Evolutionary conservation across 2,329 filamentous ascomycete species (phyloP).

Genomic region (Cladosporium halotolerans): DNA sequence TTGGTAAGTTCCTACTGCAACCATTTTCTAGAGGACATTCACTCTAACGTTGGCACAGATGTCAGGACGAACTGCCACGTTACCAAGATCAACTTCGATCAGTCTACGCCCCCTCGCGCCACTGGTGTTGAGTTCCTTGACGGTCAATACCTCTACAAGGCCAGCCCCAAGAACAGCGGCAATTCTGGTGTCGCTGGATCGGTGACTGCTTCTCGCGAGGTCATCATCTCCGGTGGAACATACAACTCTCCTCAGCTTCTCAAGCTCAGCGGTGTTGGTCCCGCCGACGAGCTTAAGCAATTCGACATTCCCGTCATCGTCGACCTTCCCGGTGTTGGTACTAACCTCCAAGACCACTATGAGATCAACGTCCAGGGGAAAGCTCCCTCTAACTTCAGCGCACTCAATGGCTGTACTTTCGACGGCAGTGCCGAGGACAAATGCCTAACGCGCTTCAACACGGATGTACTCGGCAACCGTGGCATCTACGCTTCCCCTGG

Average conservation of each 20-base stretch:
- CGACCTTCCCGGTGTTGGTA: constrained; percentile 56
- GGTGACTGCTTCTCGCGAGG: constrained; percentile 39
- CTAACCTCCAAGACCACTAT: constrained; percentile 58
- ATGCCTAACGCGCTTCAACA: constrained; percentile 41
- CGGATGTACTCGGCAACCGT: constrained; percentile 28
- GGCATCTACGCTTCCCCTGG: constrained; percentile 47
- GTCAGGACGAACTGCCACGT: constrained; percentile 57
- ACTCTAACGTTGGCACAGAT: constrained; percentile 29
- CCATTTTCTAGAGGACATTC: not conserved
- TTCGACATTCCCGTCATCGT: constrained; percentile 49
- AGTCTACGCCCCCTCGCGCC: constrained; percentile 49
- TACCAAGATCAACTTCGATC: constrained; percentile 60
- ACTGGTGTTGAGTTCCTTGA: constrained; percentile 39
- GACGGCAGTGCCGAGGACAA: constrained; percentile 28
- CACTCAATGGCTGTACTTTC: constrained; percentile 38
- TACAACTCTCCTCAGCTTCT: constrained; percentile 62
- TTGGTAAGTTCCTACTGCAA: constrained; percentile 24
- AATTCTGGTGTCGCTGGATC: constrained; percentile 35
- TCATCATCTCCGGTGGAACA: constrained; percentile 47
- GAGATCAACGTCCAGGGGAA: constrained; percentile 48
- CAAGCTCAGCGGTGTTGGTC: constrained; percentile 57
- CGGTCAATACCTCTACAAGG: constrained; percentile 35
- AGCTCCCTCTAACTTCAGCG: constrained; percentile 29
- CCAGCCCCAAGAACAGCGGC: constrained; percentile 30
- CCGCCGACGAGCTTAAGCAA: constrained; percentile 44